These are phyloP conservation scores for Aureobasidium sp. DNA, from an alignment of 2,329 filamentous ascomycete genomes.

Conservation along the genomic window DNA sequence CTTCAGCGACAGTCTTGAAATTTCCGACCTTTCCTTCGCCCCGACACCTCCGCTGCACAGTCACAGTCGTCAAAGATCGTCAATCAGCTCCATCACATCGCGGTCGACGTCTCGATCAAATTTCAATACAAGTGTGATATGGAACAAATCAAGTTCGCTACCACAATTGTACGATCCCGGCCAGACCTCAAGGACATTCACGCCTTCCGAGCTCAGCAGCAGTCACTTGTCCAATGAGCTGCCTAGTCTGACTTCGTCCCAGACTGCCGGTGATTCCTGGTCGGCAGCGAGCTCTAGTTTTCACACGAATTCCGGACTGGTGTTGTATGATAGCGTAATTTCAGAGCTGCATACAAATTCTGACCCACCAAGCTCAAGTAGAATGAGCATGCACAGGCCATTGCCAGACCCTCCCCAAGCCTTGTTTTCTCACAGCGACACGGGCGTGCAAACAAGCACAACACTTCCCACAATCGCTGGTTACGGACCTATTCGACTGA, in stretches of 20 bases:
- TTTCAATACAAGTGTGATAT: not conserved
- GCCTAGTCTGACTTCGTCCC: not conserved
- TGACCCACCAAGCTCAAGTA: not conserved
- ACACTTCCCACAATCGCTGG: not conserved
- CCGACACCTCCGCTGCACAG: not conserved
- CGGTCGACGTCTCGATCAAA: not conserved
- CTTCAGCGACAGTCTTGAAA: not conserved
- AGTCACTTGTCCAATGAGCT: not conserved
- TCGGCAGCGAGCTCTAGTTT: slow-evolving; percentile 7
- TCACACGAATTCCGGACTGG: not conserved
- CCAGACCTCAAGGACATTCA: not conserved
- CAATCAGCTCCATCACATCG: not conserved
- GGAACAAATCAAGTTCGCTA: not conserved
- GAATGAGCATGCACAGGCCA: not conserved
- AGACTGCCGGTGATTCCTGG: not conserved
- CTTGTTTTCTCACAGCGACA: not conserved
- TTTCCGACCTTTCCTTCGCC: not conserved
- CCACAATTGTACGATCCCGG: not conserved
- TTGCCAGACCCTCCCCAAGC: not conserved
- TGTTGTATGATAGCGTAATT: not conserved
- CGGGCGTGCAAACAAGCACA: not conserved
- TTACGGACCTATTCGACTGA: not conserved
- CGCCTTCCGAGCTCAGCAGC: not conserved
- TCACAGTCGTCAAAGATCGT: not conserved
- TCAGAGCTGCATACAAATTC: not conserved